Evolutionary conservation across 768 basidiomycete genomes (phyloP).

Genomic region (Suillus subluteus): DNA sequence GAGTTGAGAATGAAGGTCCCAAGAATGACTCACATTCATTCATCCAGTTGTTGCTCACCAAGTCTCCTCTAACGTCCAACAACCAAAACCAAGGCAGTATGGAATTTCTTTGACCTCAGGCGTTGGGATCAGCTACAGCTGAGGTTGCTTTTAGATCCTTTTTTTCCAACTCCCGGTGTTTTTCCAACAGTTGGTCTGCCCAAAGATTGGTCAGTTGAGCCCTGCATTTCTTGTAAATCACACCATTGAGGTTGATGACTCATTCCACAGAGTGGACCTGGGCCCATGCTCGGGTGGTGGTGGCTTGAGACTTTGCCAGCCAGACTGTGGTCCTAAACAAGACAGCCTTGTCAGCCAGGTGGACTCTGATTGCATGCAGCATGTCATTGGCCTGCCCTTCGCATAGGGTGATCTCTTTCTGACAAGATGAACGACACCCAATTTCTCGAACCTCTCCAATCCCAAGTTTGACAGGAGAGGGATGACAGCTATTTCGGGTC

Average conservation of each 20-base stretch:
- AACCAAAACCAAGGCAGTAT: slow-evolving; percentile 14
- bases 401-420: background rate
- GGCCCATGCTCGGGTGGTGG: background rate
- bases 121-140: slow-evolving; percentile 7
- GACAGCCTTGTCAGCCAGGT: slow-evolving; percentile 15
- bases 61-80: slow-evolving; percentile 10
- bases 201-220: background rate
- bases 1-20: no score
- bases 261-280: background rate
- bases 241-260: background rate
- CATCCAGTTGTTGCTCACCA: slow-evolving; percentile 8
- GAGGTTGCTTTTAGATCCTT: background rate
- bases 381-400: slow-evolving; percentile 9
- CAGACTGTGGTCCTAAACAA: slow-evolving; percentile 1
- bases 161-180: background rate
- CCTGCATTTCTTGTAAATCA: background rate
- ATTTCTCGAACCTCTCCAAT: background rate
- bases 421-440: background rate
- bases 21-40: slow-evolving; percentile 9
- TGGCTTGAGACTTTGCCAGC: background rate
- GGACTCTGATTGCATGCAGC: slow-evolving; percentile 10
- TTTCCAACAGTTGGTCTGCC: background rate
- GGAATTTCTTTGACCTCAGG: background rate
- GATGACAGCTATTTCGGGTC: background rate
- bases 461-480: background rate